Conservation (phyloP, 2,329 filamentous ascomycete genomes). For the Cucurbitaria berberidis region DNA sequence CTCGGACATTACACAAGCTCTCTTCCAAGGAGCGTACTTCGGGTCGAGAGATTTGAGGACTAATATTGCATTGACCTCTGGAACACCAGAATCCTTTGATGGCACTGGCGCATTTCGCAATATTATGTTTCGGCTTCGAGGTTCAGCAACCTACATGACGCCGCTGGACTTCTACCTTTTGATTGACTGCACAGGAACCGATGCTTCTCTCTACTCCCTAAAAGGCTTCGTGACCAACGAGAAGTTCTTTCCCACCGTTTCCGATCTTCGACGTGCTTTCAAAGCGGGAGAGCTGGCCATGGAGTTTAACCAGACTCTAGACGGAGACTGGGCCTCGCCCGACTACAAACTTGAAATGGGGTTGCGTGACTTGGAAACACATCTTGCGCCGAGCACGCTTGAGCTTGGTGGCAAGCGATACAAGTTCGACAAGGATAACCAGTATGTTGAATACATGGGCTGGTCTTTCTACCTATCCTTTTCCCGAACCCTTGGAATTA, state of each 20-base stretch:
- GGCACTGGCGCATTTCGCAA: slow-evolving; percentile 50
- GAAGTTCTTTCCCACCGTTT: slow-evolving; percentile 59
- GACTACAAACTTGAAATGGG: slow-evolving; percentile 46
- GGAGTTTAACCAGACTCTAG: slow-evolving; percentile 57
- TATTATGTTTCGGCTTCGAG: slow-evolving; percentile 53
- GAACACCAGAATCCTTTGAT: slow-evolving; percentile 47
- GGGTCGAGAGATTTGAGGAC: slow-evolving; percentile 27
- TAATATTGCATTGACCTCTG: slow-evolving; percentile 32
- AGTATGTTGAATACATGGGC: slow-evolving; percentile 40
- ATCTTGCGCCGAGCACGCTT: slow-evolving; percentile 51
- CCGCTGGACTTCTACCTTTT: slow-evolving; percentile 56
- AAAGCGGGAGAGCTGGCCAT: slow-evolving; percentile 46
- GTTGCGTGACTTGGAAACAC: slow-evolving; percentile 45
- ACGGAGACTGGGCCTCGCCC: slow-evolving; percentile 54
- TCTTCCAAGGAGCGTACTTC: slow-evolving; percentile 44
- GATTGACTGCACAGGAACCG: slow-evolving; percentile 54
- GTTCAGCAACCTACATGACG: slow-evolving; percentile 48
- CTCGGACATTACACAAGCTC: slow-evolving; percentile 53
- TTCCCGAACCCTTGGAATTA: slow-evolving; percentile 56
- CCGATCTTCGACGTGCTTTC: slow-evolving; percentile 56
- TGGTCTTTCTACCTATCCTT: slow-evolving; percentile 61
- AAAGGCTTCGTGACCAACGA: slow-evolving; percentile 57
- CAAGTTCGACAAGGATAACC: slow-evolving; percentile 49
- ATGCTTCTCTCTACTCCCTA: slow-evolving; percentile 51
- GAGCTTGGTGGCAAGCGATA: slow-evolving; percentile 52